These are phyloP conservation scores for Meyerozyma guilliermondii DNA, from an alignment of 1,139 yeast species.

Conservation along the genomic window DNA sequence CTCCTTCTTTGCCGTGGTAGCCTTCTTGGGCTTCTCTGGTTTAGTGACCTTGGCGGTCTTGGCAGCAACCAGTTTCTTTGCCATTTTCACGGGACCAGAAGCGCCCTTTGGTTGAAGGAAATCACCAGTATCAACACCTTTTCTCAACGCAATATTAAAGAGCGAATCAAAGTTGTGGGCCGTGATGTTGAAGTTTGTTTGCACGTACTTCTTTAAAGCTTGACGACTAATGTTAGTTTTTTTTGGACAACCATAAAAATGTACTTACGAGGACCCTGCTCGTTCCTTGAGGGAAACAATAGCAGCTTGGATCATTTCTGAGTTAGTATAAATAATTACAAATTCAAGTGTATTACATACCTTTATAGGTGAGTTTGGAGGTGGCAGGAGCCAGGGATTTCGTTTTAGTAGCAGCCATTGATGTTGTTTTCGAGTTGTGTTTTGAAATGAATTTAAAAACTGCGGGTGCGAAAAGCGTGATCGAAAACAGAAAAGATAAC, in stretches of 20 bases:
- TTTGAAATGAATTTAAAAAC: not conserved
- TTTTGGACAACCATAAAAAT: not conserved
- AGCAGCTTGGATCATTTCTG: conserved; percentile 77
- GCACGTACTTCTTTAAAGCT: conserved; percentile 71
- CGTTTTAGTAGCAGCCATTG: conserved; percentile 16
- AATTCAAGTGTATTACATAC: conserved; percentile 25
- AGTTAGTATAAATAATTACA: conserved; percentile 1
- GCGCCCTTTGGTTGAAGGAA: conserved; percentile 88
- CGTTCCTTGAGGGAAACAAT: conserved; percentile 70
- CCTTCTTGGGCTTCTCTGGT: conserved; percentile 16
- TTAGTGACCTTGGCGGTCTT: conserved; percentile 15
- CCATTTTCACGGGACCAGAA: conserved; percentile 66
- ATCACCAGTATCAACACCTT: conserved; percentile 74
- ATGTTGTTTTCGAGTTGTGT: conserved; percentile 1
- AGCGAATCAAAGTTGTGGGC: conserved; percentile 66
- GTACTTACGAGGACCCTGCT: conserved; percentile 69
- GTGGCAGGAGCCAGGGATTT: conserved; percentile 25
- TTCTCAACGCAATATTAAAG: conserved; percentile 75
- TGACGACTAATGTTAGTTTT: conserved; percentile 45
- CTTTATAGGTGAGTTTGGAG: conserved; percentile 46
- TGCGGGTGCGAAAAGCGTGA: conserved; percentile 1
- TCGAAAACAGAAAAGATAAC: not conserved
- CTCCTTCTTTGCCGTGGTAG: conserved; percentile 8
- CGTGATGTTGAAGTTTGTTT: conserved; percentile 54
- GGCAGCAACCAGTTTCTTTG: conserved; percentile 36